These are phyloP conservation scores for Kurtzmaniella quercitrusa DNA, from an alignment of 1,139 yeast species.

Conservation along the genomic window DNA sequence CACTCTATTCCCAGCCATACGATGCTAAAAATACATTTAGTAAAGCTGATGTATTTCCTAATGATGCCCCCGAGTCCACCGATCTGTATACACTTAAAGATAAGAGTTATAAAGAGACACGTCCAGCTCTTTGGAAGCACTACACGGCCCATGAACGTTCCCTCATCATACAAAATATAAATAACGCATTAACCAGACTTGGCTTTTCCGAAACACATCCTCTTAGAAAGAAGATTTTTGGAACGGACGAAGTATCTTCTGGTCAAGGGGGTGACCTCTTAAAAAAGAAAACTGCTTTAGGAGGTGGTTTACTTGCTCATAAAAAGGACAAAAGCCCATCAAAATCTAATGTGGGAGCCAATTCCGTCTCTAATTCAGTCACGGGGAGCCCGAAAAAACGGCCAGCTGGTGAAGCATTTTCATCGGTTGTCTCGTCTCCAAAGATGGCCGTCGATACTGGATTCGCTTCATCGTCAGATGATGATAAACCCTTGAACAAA, in stretches of 20 bases:
- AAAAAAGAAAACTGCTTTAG: background rate
- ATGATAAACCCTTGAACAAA: conserved; percentile 13
- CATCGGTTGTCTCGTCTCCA: background rate
- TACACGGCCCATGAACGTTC: conserved; percentile 32
- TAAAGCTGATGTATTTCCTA: conserved; percentile 31
- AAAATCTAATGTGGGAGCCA: background rate
- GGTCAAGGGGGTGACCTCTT: conserved; percentile 17
- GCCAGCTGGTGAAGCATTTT: background rate
- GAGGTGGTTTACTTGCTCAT: background rate
- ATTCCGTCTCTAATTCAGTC: background rate
- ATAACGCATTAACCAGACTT: conserved; percentile 39
- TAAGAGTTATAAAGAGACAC: conserved; percentile 38
- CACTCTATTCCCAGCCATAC: conserved; percentile 27
- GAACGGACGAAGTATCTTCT: conserved; percentile 10
- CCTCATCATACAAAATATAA: conserved; percentile 30
- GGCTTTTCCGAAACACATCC: conserved; percentile 47
- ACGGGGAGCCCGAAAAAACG: conserved; percentile 1
- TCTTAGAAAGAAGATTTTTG: conserved; percentile 32
- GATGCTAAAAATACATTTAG: conserved; percentile 31
- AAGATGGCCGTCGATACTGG: background rate
- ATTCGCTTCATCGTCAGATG: conserved; percentile 18
- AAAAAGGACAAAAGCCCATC: background rate
- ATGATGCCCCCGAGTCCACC: conserved; percentile 9
- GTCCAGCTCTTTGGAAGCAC: conserved; percentile 37
- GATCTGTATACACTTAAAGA: conserved; percentile 31